Percentiles rank a stretch among this genome's conserved stretches.
These are phyloP conservation scores for Neofusicoccum laricinum DNA, from an alignment of 2,329 filamentous ascomycete species.

Conservation along the genomic window DNA sequence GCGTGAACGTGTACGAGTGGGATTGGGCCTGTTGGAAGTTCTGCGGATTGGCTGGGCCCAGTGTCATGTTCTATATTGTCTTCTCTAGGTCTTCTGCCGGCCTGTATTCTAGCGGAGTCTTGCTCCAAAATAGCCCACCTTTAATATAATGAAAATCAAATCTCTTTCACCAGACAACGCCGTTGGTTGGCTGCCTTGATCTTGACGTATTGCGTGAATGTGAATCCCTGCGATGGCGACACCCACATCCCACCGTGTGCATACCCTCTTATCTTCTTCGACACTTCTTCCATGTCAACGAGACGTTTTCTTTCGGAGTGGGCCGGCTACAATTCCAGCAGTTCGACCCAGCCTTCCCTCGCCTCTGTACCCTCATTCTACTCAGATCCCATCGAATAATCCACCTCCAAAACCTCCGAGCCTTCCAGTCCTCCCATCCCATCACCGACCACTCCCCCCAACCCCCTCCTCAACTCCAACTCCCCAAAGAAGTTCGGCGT, in stretches of 20 bases:
- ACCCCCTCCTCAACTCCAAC: constrained; percentile 52
- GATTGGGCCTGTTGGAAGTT: neutral
- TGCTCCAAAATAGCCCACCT: neutral
- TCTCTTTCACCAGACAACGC: neutral
- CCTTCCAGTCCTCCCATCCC: neutral
- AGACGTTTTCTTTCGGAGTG: neutral
- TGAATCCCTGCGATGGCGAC: too few species aligned
- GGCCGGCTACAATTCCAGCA: too few species aligned
- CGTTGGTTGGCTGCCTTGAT: too few species aligned
- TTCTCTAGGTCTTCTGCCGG: neutral
- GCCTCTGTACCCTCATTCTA: neutral
- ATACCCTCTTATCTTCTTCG: neutral
- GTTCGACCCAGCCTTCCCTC: too few species aligned
- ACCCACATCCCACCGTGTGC: too few species aligned
- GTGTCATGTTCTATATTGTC: neutral
- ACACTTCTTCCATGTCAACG: neutral
- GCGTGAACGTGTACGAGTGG: neutral
- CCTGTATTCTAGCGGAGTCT: neutral
- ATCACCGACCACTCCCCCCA: neutral
- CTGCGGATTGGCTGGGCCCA: neutral
- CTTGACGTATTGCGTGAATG: too few species aligned
- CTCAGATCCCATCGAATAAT: neutral
- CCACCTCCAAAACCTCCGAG: neutral
- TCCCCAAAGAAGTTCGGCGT: constrained; percentile 66
- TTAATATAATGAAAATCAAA: neutral